These are phyloP conservation scores for Solanum chacoense DNA, from an alignment of 305 asterid species.

Conservation along the genomic window DNA sequence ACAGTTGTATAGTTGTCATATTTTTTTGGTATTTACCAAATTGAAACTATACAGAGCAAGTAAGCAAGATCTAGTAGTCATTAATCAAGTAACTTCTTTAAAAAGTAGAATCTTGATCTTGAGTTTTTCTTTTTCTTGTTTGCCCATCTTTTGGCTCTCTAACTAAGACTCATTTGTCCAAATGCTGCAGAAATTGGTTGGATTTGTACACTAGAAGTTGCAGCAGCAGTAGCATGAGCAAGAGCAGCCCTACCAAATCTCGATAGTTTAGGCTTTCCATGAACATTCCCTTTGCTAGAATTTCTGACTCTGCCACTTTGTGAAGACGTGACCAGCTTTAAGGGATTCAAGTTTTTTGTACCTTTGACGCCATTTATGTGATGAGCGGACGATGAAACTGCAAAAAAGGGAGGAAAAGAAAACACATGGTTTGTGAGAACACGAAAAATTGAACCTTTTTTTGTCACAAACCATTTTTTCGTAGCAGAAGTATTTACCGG, in stretches of 20 bases:
- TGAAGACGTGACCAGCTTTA: not conserved
- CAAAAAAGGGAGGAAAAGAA: not conserved
- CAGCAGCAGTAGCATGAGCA: constrained; percentile 3
- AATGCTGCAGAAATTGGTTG: constrained; percentile 1
- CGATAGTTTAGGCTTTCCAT: not conserved
- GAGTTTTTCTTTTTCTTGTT: not conserved
- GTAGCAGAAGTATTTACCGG: not conserved
- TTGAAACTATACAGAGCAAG: not conserved
- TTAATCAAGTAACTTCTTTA: not conserved
- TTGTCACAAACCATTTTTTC: not conserved
- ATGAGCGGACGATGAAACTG: not conserved
- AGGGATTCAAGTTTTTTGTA: not conserved
- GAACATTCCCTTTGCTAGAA: not conserved
- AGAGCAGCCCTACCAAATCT: constrained; percentile 4
- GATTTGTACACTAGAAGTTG: not conserved
- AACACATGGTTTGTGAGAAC: not conserved
- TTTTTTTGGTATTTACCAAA: not conserved
- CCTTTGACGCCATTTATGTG: not conserved
- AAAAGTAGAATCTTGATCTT: not conserved
- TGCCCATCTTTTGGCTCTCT: not conserved
- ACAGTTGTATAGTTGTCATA: not conserved
- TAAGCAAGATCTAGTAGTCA: not conserved
- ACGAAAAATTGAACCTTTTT: not conserved
- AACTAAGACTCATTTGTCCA: not conserved
- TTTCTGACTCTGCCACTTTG: not conserved